phyloP scores from a whole-genome alignment of 192 early-diverging fungal species.

The Coemansia reversa region DNA sequence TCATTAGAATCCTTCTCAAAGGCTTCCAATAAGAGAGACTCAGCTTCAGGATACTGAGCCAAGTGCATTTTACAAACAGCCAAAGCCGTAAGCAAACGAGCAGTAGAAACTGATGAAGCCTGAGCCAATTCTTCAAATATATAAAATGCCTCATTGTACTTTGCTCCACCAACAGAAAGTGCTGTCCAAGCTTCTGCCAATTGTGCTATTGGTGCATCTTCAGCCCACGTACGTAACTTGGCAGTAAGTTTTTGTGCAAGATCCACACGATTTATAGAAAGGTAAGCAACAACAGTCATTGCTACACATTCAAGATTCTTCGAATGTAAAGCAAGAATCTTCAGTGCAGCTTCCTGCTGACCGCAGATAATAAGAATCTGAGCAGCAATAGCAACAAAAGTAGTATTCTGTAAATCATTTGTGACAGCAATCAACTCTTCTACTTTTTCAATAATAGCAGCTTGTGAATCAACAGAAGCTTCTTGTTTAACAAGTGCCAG shows the following conservation, averaged over 20 bases:
- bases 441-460: conserved; percentile 16
- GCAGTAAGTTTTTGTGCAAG: conserved; percentile 81
- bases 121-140: conserved; percentile 93
- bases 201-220: conserved; percentile 92
- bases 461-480: background rate
- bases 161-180: conserved; percentile 67
- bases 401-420: conserved; percentile 54
- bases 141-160: conserved; percentile 87
- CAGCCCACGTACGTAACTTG: conserved; percentile 81
- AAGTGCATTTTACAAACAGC: conserved; percentile 82
- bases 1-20: conserved; percentile 68
- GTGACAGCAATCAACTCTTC: conserved; percentile 55
- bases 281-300: conserved; percentile 73
- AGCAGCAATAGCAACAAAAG: conserved; percentile 65
- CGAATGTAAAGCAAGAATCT: conserved; percentile 61
- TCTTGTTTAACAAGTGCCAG: conserved; percentile 58
- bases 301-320: conserved; percentile 81
- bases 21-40: conserved; percentile 74
- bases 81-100: conserved; percentile 73
- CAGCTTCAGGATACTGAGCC: conserved; percentile 80
- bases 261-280: conserved; percentile 79
- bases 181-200: conserved; percentile 89
- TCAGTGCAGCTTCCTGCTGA: conserved; percentile 70
- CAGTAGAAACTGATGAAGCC: conserved; percentile 65
- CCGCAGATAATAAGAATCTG: conserved; percentile 62